Conservation (phyloP, 2,329 filamentous ascomycete genomes). For the Sarocladium brachiariae region DNA sequence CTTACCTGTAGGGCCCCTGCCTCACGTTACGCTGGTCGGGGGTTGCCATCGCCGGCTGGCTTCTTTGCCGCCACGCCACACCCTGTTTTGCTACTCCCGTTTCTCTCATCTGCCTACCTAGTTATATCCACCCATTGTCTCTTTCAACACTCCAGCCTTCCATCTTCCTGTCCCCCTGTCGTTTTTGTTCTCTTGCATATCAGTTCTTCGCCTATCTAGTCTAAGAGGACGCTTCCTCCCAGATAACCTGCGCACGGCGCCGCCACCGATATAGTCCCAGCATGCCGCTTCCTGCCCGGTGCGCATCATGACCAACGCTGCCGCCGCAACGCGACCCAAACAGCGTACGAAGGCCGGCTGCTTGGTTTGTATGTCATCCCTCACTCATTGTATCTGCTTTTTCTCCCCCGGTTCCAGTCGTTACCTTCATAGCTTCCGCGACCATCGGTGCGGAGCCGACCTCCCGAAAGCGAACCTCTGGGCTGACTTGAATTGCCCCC, state of each 20-base stretch:
- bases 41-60: not conserved
- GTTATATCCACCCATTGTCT: not conserved
- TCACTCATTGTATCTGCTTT: not conserved
- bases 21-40: no score
- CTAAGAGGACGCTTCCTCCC: not conserved
- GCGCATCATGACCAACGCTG: slow-evolving; percentile 5
- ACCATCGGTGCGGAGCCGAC: not conserved
- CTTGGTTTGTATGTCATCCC: not conserved
- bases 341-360: slow-evolving; percentile 7
- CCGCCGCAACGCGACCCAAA: slow-evolving; percentile 5
- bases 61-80: slow-evolving; percentile 1
- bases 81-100: no score
- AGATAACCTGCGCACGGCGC: not conserved
- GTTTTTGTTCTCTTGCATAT: not conserved
- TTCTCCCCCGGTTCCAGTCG: not conserved
- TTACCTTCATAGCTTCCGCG: not conserved
- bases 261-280: not conserved
- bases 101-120: not conserved
- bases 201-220: not conserved
- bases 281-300: not conserved
- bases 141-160: not conserved
- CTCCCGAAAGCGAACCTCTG: not conserved
- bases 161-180: not conserved
- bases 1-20: no score
- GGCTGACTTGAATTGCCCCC: not conserved